Evolutionary conservation across 2,329 filamentous ascomycete species (phyloP).

Genomic region (Diaporthe destruens): DNA sequence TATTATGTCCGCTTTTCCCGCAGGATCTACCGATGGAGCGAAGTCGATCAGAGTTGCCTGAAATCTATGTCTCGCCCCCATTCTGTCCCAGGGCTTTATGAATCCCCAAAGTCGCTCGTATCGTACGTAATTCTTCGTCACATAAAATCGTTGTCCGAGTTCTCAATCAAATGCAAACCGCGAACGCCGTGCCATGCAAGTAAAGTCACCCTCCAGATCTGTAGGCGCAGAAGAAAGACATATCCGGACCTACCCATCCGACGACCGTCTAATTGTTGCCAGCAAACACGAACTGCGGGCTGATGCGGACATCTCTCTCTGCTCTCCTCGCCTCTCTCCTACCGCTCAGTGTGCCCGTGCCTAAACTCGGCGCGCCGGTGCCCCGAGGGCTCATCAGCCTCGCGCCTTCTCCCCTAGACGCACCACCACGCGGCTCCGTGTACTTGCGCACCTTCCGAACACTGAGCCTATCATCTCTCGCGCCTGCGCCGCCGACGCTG

Average conservation of each 20-base stretch:
- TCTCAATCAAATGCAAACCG: constrained; percentile 14
- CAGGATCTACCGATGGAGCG: constrained; percentile 8
- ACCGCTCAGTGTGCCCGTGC: constrained; percentile 41
- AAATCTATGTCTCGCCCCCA: constrained; percentile 27
- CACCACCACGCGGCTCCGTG: constrained; percentile 54
- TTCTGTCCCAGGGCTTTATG: not conserved
- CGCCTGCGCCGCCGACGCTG: constrained; percentile 53
- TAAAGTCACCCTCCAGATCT: not conserved
- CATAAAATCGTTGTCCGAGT: constrained; percentile 29
- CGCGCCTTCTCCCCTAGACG: constrained; percentile 33
- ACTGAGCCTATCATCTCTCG: constrained; percentile 55
- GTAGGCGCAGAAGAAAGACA: not conserved
- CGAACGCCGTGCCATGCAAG: constrained; percentile 41
- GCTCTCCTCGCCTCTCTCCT: constrained; percentile 48
- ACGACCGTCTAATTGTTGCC: not conserved
- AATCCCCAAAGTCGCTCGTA: constrained; percentile 9
- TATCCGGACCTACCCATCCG: not conserved
- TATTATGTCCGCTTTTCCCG: constrained; percentile 9
- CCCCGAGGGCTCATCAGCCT: constrained; percentile 44
- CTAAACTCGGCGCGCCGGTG: constrained; percentile 23
- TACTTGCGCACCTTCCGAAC: constrained; percentile 60
- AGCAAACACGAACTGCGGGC: constrained; percentile 40
- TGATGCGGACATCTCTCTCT: constrained; percentile 29
- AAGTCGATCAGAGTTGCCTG: constrained; percentile 3
- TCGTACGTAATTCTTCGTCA: constrained; percentile 27